Conservation (phyloP, 2,329 filamentous ascomycete genomes). For the Cryphonectria radicalis region DNA sequence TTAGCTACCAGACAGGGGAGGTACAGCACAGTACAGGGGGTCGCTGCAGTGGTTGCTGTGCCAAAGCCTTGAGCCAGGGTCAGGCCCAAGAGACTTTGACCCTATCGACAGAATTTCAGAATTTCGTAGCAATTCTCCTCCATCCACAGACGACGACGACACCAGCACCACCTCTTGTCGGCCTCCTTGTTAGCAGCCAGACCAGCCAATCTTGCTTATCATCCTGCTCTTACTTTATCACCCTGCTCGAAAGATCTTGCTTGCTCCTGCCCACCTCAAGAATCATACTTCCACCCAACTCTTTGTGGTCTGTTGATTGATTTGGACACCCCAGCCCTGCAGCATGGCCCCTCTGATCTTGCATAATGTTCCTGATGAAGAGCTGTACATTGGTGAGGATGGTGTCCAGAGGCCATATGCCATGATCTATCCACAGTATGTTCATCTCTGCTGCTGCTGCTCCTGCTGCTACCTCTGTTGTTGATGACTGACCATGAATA, state of each 20-base stretch:
- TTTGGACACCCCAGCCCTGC: slow-evolving; percentile 1
- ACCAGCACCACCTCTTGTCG: not conserved
- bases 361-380: slow-evolving; percentile 71
- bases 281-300: not conserved
- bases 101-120: slow-evolving; percentile 25
- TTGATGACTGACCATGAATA: slow-evolving; percentile 20
- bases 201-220: not conserved
- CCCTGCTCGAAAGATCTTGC: not conserved
- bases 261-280: not conserved
- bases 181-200: not conserved
- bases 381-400: slow-evolving; percentile 68
- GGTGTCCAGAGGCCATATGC: slow-evolving; percentile 68
- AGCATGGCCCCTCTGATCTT: slow-evolving; percentile 68
- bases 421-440: slow-evolving; percentile 67
- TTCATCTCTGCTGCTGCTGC: not conserved
- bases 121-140: not conserved
- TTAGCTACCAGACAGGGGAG: slow-evolving; percentile 16
- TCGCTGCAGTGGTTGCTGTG: slow-evolving; percentile 20
- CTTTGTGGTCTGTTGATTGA: not conserved
- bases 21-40: not conserved
- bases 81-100: not conserved
- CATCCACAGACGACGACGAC: not conserved
- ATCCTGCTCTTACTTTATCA: not conserved
- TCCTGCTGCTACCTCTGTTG: not conserved
- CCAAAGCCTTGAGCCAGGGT: slow-evolving; percentile 1